phyloP scores from a whole-genome alignment of 1,284 basidiomycete species.

The Ceratobasidium sp. region DNA sequence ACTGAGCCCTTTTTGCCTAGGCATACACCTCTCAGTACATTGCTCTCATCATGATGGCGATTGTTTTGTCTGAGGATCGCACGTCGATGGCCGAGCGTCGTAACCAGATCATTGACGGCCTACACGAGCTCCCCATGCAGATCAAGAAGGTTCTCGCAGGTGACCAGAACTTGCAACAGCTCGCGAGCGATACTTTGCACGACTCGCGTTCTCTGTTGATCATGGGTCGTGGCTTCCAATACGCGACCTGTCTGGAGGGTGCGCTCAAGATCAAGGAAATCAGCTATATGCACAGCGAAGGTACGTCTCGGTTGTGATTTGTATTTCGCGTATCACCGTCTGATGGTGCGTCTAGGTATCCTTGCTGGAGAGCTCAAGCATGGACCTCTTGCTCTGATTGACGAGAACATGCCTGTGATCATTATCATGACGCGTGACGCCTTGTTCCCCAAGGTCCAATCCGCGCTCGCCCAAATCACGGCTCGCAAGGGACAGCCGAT shows the following conservation, averaged over 20 bases:
- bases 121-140: conserved; percentile 88
- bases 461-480: conserved; percentile 94
- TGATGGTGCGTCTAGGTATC: conserved; percentile 59
- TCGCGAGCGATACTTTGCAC: conserved; percentile 79
- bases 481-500: conserved; percentile 96
- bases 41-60: conserved; percentile 96
- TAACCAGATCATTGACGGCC: conserved; percentile 92
- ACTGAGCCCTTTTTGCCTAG: conserved; percentile 51
- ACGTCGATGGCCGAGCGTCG: conserved; percentile 89
- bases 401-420: conserved; percentile 98
- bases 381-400: conserved; percentile 95
- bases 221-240: conserved; percentile 99
- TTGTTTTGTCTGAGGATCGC: conserved; percentile 96
- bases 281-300: conserved; percentile 91
- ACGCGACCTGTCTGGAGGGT: conserved; percentile 95
- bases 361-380: conserved; percentile 99
- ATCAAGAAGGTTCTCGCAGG: conserved; percentile 88
- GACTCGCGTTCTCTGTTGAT: conserved; percentile 91
- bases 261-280: conserved; percentile 99
- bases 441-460: conserved; percentile 97
- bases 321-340: background rate
- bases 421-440: conserved; percentile 99
- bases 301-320: conserved; percentile 50
- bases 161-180: conserved; percentile 81
- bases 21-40: conserved; percentile 99